Evolutionary conservation across 257 asterid genomes (phyloP).

Genomic region (Solanum clarkiae): DNA sequence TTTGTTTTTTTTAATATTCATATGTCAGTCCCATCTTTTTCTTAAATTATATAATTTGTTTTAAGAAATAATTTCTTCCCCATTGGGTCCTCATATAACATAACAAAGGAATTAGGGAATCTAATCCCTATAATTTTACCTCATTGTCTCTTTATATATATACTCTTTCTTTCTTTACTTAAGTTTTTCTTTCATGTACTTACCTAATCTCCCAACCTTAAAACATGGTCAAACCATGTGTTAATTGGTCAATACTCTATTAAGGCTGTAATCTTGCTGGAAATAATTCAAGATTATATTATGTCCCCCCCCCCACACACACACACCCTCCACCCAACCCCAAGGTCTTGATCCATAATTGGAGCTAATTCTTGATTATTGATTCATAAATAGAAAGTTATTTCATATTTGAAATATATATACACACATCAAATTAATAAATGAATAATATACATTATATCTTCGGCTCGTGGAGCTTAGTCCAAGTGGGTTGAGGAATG

Average conservation of each 20-base stretch:
- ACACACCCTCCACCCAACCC: background rate
- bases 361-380: background rate
- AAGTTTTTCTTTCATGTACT: background rate
- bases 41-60: slow-evolving; percentile 1
- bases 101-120: slow-evolving; percentile 58
- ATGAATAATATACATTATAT: background rate
- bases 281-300: slow-evolving; percentile 1
- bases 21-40: slow-evolving; percentile 49
- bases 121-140: slow-evolving; percentile 36
- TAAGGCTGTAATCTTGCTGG: slow-evolving; percentile 34
- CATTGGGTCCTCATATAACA: slow-evolving; percentile 17
- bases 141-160: slow-evolving; percentile 17
- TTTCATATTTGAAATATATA: background rate
- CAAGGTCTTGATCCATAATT: slow-evolving; percentile 5
- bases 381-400: background rate
- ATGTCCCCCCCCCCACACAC: background rate
- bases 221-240: background rate
- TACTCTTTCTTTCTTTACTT: background rate
- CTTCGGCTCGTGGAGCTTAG: background rate
- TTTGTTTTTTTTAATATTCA: slow-evolving; percentile 6
- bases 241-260: slow-evolving; percentile 7
- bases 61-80: background rate
- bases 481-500: background rate
- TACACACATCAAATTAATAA: background rate
- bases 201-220: background rate